Conservation (phyloP, 2,329 filamentous ascomycete species). For the Chaetomium sp. region DNA sequence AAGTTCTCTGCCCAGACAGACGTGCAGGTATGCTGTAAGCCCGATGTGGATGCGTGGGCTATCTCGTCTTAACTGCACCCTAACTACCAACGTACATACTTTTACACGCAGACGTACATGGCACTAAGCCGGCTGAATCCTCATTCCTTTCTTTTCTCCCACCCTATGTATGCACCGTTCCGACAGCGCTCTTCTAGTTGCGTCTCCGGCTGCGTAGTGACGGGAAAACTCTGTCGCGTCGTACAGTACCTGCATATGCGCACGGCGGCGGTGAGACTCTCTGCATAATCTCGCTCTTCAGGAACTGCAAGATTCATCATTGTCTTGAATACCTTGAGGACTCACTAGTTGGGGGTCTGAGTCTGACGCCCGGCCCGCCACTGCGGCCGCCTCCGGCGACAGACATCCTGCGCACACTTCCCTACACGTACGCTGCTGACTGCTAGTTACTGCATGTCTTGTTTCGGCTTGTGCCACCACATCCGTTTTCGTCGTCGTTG, state of each 20-base stretch:
- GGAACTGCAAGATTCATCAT: not conserved
- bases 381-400: not conserved
- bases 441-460: not conserved
- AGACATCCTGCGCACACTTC: not conserved
- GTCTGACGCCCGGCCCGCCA: constrained; percentile 3
- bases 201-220: not conserved
- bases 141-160: not conserved
- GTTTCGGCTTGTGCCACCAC: not conserved
- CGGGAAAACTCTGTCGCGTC: not conserved
- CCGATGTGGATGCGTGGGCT: not conserved
- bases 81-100: not conserved
- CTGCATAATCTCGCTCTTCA: not conserved
- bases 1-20: not conserved
- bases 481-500: not conserved
- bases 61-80: not conserved
- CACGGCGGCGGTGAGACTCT: not conserved
- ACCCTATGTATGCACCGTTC: not conserved
- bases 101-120: not conserved
- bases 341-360: not conserved
- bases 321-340: not conserved
- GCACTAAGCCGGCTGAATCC: not conserved
- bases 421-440: not conserved
- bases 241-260: constrained; percentile 3
- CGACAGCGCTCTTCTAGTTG: not conserved
- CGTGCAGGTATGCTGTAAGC: not conserved